Conservation (phyloP, 2,329 filamentous ascomycete genomes). For the Alternaria novae-zelandiae region DNA sequence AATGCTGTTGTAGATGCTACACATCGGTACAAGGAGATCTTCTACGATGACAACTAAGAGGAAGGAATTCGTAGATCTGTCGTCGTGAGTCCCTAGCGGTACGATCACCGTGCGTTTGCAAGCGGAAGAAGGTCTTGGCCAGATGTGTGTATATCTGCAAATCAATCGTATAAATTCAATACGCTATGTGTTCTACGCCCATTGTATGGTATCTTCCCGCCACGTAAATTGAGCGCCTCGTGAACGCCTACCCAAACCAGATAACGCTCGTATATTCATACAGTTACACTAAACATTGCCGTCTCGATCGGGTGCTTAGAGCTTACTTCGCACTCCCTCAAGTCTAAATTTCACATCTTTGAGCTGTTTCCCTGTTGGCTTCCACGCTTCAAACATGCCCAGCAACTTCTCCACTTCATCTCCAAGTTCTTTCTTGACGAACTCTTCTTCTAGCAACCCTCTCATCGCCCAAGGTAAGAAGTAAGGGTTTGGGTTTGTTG, state of each 20-base stretch:
- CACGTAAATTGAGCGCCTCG: not conserved
- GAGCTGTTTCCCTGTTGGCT: conserved; percentile 83
- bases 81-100: too few species aligned
- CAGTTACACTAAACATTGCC: not conserved
- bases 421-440: conserved; percentile 81
- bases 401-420: conserved; percentile 80
- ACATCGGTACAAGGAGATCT: conserved; percentile 80
- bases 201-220: not conserved
- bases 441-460: conserved; percentile 87
- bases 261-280: not conserved
- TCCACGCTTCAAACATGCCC: conserved; percentile 93
- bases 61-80: too few species aligned
- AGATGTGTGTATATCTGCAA: not conserved
- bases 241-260: not conserved
- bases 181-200: not conserved
- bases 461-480: conserved; percentile 95
- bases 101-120: too few species aligned
- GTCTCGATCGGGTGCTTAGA: conserved; percentile 51
- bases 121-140: too few species aligned
- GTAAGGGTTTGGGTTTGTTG: conserved; percentile 74
- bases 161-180: not conserved
- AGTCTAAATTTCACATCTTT: conserved; percentile 96
- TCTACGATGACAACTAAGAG: conserved; percentile 63
- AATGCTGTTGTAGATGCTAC: conserved; percentile 85
- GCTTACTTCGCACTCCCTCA: conserved; percentile 86